Percentiles rank a stretch among this genome's conserved stretches.
Evolutionary conservation across 2,329 filamentous ascomycete genomes (phyloP).

Genomic region (Xylariaceae sp.): DNA sequence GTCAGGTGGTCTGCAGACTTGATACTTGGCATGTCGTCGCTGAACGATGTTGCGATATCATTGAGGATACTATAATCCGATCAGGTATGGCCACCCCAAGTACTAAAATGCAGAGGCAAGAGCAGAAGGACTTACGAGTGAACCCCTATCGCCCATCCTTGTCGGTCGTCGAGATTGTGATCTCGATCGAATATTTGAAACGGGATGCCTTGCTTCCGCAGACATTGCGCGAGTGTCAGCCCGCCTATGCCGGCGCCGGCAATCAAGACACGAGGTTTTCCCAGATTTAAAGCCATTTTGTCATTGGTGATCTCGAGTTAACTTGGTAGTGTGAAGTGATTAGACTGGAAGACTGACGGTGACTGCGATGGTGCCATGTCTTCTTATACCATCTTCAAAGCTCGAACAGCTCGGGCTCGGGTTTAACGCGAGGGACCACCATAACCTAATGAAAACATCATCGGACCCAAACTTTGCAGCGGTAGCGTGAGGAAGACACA

Average conservation of each 20-base stretch:
- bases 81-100: background rate
- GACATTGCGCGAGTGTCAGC: slow-evolving; percentile 8
- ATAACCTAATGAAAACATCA: background rate
- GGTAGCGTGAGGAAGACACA: no score
- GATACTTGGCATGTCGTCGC: background rate
- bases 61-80: background rate
- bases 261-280: slow-evolving; percentile 9
- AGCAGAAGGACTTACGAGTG: slow-evolving; percentile 6
- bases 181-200: slow-evolving; percentile 13
- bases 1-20: background rate
- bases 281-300: background rate
- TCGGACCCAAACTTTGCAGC: background rate
- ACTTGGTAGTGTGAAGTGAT: background rate
- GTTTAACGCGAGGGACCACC: background rate
- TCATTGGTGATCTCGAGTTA: background rate
- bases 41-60: background rate
- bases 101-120: background rate
- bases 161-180: slow-evolving; percentile 4
- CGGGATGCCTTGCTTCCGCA: slow-evolving; percentile 9
- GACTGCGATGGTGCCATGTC: background rate
- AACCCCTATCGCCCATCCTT: slow-evolving; percentile 8
- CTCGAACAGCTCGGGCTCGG: background rate
- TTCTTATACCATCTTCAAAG: background rate
- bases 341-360: background rate
- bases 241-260: slow-evolving; percentile 11